Base-by-base conservation (phyloP, 805 yeast species). In the Ogataea siamensis region DNA sequence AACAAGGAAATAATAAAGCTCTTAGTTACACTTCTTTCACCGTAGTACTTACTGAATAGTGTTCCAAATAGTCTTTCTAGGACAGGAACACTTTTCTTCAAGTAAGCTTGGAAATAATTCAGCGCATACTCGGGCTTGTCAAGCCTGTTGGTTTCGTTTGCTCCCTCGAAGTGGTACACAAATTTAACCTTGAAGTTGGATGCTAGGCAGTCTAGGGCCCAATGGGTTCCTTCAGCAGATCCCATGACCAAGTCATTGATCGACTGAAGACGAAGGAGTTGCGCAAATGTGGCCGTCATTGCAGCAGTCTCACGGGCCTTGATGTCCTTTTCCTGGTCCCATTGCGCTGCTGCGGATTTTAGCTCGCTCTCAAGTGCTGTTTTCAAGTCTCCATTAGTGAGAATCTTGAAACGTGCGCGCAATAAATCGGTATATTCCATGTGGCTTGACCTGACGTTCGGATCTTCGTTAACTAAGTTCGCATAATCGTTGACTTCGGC, bases 111-210 rank as follows among this genome's bases (percentile, higher is more conserved):
- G 5, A 74, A 53, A 49, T 71, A 82, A 12, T 64, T 58, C 42
- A 82, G 68, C 3, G 79, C 73, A 82, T 87, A 83, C 53, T 83
- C 89, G 1, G 91, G 89, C 50, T 78, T 78, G 40, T 80, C 79
- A 17, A 76, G 51, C 30, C 76, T 71, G 50, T 80, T 81, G 0
- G 89, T 83, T 22, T 79, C 83, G 26, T 58, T 64, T 19, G 69
- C 62, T 4, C 73, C 64, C 33, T 73, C 72, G 51, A 83, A 83
- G 53, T 84, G 87, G 59, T 62, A 83, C 27, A 67, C 61, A 52
- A 84, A 77, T 28, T 84, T 67, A 9, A 67, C 47, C 6, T 62
- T 60, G 19, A 80, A 64, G 1, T 75, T 73, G 17, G 60, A 56
- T 3, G 74, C 55, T 20, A 83, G 55, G 1, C 64, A 54, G 28